Base-by-base conservation (phyloP, 2,329 filamentous ascomycete genomes). In the Aspergillus pseudotamarii region DNA sequence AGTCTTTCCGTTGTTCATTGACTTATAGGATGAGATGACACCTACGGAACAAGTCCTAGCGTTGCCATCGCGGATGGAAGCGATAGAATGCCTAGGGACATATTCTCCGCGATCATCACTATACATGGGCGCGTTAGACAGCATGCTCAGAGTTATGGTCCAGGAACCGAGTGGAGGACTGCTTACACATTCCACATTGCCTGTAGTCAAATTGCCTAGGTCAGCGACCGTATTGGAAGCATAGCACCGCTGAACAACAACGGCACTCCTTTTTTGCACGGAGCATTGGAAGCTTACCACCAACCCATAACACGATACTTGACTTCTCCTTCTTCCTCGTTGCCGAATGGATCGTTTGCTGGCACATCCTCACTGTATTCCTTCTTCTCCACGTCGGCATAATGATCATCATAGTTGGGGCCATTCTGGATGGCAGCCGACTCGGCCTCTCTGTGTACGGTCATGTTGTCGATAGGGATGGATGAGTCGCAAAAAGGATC, bases 81-180 rank as follows among this genome's bases (percentile, higher is more conserved):
- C 12, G 84, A 84, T 10, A 88, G 78, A 48, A 87, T 83, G 23
- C 86, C 86, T 1, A 88, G 79, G 9, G 84, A 86, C 30, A 88
- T 83, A 53, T 84, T 86, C 69, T 87, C 86, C 5, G 85, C 85
- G 32, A 88, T 81, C 83, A 88, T 86, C 60, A 86, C 80, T 79
- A 26, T 26, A 46, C 28, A 51, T 23, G 10, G 30, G 38, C 6
- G 3, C 41, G 56, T 69, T 60, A 70, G 62, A 57, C 23, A 19
- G 30, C 21, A 30, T 38, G 45, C 16, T 48, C 45, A 11, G 11
- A 16, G 28, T 3, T 23, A 12, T 32, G 10, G 9, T 14, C 28
- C 14, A 38, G 59, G 6, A 19, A 9, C 38, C 21, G 21, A 19
- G 6, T 36, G 21, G 16, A 11, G 16, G 10, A 48, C 6, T 34